Evolutionary conservation across 768 basidiomycete species (phyloP).

Genomic region (Hemileccinum rubropunctum): DNA sequence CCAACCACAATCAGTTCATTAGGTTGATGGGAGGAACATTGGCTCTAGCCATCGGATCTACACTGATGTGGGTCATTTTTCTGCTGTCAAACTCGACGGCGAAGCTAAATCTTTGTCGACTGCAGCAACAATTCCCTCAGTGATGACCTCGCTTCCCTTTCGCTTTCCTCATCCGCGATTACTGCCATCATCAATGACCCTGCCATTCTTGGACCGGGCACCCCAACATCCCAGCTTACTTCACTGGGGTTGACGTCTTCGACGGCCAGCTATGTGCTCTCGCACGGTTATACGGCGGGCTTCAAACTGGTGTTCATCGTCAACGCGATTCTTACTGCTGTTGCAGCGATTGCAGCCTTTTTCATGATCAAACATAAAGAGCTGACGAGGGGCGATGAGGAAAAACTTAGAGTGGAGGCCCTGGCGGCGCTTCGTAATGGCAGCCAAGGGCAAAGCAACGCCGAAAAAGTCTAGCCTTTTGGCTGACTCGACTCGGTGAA

Average conservation of each 20-base stretch:
- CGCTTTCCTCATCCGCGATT: constrained; percentile 38
- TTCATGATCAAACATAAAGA: constrained; percentile 63
- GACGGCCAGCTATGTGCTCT: constrained; percentile 42
- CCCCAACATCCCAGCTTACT: constrained; percentile 31
- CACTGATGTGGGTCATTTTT: constrained; percentile 44
- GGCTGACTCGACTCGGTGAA: neutral
- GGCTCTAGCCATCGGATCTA: constrained; percentile 57
- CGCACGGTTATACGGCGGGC: constrained; percentile 51
- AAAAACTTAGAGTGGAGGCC: constrained; percentile 42
- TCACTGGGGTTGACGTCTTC: constrained; percentile 36
- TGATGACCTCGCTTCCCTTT: constrained; percentile 37
- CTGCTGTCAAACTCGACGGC: constrained; percentile 2
- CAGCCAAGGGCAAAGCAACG: neutral
- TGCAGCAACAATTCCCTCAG: constrained; percentile 48
- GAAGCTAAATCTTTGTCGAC: neutral
- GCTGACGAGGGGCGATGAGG: constrained; percentile 56
- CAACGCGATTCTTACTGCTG: constrained; percentile 51
- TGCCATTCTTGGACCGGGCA: constrained; percentile 29
- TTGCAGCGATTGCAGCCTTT: constrained; percentile 54
- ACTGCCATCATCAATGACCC: constrained; percentile 50
- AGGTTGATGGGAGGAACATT: constrained; percentile 70
- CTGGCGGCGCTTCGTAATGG: constrained; percentile 8
- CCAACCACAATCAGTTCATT: constrained; percentile 46
- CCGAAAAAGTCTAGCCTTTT: constrained; percentile 4
- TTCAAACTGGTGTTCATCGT: constrained; percentile 61